Conservation (phyloP, 2,329 filamentous ascomycete species). For the Epichloe typhina region DNA sequence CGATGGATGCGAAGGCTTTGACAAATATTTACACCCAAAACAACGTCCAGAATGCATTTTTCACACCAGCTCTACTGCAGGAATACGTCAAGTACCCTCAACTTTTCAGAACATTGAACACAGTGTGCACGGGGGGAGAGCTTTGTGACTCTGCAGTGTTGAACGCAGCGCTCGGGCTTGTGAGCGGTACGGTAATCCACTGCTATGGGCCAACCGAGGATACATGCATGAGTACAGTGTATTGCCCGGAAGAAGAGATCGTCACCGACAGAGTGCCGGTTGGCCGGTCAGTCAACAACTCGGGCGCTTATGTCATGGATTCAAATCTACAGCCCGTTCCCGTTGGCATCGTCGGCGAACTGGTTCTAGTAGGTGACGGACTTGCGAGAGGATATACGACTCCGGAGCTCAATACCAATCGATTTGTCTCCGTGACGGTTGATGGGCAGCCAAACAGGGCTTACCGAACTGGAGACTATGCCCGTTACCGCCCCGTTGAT, state of each 20-base stretch:
- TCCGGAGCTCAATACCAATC: neutral
- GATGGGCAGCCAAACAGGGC: neutral
- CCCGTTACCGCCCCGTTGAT: neutral
- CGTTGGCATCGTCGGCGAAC: neutral
- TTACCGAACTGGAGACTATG: neutral
- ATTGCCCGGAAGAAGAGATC: neutral
- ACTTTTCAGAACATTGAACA: neutral
- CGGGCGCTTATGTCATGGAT: neutral
- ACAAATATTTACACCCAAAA: neutral
- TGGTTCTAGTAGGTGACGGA: neutral
- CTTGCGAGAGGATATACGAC: constrained; percentile 1
- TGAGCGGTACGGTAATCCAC: constrained; percentile 5
- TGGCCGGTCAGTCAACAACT: neutral
- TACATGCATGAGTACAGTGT: constrained; percentile 5
- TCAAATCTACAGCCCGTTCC: neutral
- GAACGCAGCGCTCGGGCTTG: neutral
- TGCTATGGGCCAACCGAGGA: constrained; percentile 12
- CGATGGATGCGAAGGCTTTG: constrained; percentile 1
- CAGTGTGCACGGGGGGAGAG: neutral
- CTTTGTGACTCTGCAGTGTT: constrained; percentile 4
- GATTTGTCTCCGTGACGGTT: neutral
- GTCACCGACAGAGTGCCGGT: neutral
- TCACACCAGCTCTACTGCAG: neutral
- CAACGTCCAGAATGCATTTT: neutral
- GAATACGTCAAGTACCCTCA: neutral